Conservation (phyloP, 148 eudicot genomes). For the Pharnaceum exiguum region DNA sequence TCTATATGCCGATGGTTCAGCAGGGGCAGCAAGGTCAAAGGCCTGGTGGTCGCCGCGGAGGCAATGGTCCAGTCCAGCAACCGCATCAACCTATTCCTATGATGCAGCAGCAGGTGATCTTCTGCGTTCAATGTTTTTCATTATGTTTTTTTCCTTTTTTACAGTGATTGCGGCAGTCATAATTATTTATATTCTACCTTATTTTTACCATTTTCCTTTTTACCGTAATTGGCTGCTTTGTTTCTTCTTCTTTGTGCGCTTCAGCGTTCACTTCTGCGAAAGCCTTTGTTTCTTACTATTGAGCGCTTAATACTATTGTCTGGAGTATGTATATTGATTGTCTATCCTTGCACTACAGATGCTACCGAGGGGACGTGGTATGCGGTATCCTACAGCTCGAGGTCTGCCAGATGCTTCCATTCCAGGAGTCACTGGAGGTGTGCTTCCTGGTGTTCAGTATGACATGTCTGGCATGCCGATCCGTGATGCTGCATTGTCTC, state of each 20-base stretch:
- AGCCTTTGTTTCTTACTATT: background rate
- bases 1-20: conserved; percentile 70
- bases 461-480: conserved; percentile 58
- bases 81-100: conserved; percentile 55
- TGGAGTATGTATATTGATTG: background rate
- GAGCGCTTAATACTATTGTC: too few relatives aligned
- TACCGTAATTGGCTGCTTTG: too few relatives aligned
- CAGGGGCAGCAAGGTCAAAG: conserved; percentile 77
- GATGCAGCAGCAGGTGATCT: conserved; percentile 63
- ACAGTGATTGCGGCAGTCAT: too few relatives aligned
- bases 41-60: conserved; percentile 62
- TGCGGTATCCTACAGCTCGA: conserved; percentile 59
- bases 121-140: background rate
- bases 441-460: conserved; percentile 51
- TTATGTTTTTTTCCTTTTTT: background rate
- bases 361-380: conserved; percentile 63
- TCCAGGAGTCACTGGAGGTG: conserved; percentile 48
- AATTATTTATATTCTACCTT: too few relatives aligned
- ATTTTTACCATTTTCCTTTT: too few relatives aligned
- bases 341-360: conserved; percentile 35
- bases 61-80: conserved; percentile 52
- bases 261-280: background rate
- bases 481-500: conserved; percentile 51
- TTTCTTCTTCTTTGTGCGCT: background rate
- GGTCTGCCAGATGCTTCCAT: conserved; percentile 44